These are phyloP conservation scores for Fusarium begoniae DNA, from an alignment of 2,329 filamentous ascomycete species.

Conservation along the genomic window DNA sequence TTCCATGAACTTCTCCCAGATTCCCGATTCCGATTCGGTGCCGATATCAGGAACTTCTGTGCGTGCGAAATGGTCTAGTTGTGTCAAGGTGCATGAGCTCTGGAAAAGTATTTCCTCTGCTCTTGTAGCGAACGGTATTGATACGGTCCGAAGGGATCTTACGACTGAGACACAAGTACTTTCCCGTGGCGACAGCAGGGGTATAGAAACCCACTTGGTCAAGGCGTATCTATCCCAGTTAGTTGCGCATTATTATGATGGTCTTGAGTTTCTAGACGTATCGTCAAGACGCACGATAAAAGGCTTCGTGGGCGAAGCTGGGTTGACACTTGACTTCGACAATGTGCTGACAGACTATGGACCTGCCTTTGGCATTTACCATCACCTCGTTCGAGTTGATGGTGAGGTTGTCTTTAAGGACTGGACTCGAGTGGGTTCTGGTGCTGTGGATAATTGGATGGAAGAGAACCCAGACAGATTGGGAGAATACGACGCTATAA, in stretches of 20 bases:
- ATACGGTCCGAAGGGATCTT: background rate
- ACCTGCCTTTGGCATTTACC: background rate
- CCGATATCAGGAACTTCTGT: background rate
- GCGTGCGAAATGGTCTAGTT: accelerated
- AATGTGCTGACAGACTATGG: accelerated
- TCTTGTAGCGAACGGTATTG: background rate
- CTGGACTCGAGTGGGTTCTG: accelerated
- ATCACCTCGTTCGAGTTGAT: accelerated
- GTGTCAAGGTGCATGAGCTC: background rate
- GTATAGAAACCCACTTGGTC: background rate
- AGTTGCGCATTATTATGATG: background rate
- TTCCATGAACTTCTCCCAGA: background rate
- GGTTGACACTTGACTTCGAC: accelerated
- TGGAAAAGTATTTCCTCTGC: background rate
- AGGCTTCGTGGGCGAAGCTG: accelerated
- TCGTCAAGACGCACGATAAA: background rate
- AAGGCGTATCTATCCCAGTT: background rate
- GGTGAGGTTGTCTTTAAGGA: accelerated
- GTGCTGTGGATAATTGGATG: background rate
- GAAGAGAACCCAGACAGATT: background rate
- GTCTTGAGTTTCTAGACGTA: background rate
- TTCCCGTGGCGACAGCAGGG: too few relatives aligned
- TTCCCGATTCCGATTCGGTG: background rate
- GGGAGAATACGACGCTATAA: accelerated
- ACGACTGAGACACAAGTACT: background rate